Base-by-base conservation (phyloP, 495 filamentous ascomycete species). In the Trichoderma gamsii region DNA sequence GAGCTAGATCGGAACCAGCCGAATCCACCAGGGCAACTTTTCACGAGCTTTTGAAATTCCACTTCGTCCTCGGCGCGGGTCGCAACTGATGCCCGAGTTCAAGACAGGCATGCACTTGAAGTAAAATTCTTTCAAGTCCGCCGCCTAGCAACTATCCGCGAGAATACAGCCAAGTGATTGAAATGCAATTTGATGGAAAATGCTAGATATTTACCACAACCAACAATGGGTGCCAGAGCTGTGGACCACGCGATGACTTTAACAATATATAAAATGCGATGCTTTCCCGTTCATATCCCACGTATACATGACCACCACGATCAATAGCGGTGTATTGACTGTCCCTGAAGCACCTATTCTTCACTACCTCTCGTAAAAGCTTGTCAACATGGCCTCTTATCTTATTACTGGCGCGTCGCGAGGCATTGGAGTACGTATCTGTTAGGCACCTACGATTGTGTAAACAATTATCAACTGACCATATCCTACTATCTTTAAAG, bases 341-440 rank as follows among this genome's bases (percentile, higher is more conserved):
- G 6, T 44, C 2, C 41, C 7, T 44, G 6, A 44, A 44, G 41
- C 41, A 49, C 25, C 4, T 43, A 49, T 67, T 21, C 16, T 16
- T 49, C 41, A 25, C 23, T 68, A 29, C 16, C 23, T 32, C n/a
- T 43, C 25, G 8, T 64, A 68, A 64, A 68, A 13, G n/a, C 3
- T 13, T 63, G 1, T 68, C 49, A 16, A 51, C 13, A 79, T 79
- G 77, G 65, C 77, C 70, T 77, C 74, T 41, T 79, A 78, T 66
- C 63, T 78, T 9, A 38, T 79, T 32, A 73, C 72, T 11, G 76
- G 76, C 51, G 73, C 68, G 23, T 77, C 75, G 51, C 69, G 73
- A 46, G 77, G 77, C 70, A 66, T 77, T 56, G 77, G 77, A 11
- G 77, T 77, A 71, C 59, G 77, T 70, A 43, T 23, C 41, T 44